Percentiles rank a stretch among this genome's conserved stretches.
Evolutionary conservation across 768 basidiomycete genomes (phyloP).

Genomic region (Panaeolus cyanescens): DNA sequence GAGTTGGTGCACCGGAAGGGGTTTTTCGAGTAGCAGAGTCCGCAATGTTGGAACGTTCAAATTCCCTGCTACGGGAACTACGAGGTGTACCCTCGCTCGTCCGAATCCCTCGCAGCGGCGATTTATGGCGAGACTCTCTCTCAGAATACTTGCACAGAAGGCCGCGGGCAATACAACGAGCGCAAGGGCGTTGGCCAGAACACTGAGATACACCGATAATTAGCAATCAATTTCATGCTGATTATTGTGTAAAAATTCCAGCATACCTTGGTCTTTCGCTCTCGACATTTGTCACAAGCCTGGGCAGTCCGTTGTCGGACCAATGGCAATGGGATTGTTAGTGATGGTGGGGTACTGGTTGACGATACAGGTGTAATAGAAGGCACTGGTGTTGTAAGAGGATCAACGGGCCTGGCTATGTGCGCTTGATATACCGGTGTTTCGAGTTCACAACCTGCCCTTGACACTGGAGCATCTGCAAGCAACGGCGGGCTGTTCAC

Average conservation of each 20-base stretch:
- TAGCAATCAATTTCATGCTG: background rate
- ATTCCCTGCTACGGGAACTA: background rate
- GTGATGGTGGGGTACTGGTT: conserved; percentile 9
- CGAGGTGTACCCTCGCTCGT: conserved; percentile 1
- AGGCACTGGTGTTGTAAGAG: background rate
- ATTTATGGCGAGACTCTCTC: conserved; percentile 37
- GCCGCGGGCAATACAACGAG: conserved; percentile 49
- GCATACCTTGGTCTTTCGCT: conserved; percentile 58
- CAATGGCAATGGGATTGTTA: conserved; percentile 11
- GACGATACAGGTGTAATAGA: conserved; percentile 36
- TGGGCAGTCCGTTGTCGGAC: conserved; percentile 48
- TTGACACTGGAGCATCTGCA: background rate
- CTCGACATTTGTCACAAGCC: conserved; percentile 59
- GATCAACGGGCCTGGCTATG: background rate
- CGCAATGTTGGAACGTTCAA: background rate
- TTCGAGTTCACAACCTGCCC: background rate
- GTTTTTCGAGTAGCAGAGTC: background rate
- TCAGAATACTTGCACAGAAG: conserved; percentile 52
- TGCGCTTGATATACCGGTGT: background rate
- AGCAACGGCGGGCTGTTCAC: background rate
- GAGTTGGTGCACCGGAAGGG: background rate
- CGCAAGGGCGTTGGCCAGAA: conserved; percentile 58
- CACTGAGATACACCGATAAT: conserved; percentile 36
- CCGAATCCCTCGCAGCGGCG: conserved; percentile 28
- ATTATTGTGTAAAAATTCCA: background rate